These are phyloP conservation scores for Akebia trifoliata DNA, from an alignment of 164 flowering plant genomes.

Conservation along the genomic window DNA sequence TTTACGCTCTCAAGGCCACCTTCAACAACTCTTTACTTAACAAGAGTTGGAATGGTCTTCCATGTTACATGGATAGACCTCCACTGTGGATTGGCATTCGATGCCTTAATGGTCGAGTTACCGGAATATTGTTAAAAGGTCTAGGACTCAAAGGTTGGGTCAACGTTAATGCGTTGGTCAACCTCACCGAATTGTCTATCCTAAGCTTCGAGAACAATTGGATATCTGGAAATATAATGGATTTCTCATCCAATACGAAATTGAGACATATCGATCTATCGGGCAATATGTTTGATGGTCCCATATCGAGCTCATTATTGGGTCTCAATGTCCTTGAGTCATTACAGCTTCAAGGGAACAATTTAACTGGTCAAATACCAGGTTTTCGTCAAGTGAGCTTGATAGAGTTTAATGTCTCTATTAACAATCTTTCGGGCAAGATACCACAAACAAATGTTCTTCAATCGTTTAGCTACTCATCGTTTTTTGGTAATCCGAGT, in stretches of 20 bases:
- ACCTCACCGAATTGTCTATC: constrained; percentile 26
- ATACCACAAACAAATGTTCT: constrained; percentile 35
- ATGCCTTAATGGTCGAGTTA: constrained; percentile 37
- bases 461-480: constrained; percentile 21
- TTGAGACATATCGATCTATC: constrained; percentile 39
- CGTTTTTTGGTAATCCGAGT: constrained; percentile 26
- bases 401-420: constrained; percentile 40
- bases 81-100: constrained; percentile 38
- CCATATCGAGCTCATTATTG: constrained; percentile 30
- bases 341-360: constrained; percentile 41
- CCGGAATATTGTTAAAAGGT: constrained; percentile 25
- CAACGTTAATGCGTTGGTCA: constrained; percentile 23
- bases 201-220: constrained; percentile 44
- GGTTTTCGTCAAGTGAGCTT: constrained; percentile 34
- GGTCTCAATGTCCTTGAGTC: constrained; percentile 23
- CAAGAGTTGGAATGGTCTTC: constrained; percentile 36
- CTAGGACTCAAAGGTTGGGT: constrained; percentile 33
- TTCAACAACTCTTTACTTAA: constrained; percentile 35
- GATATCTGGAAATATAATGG: constrained; percentile 31
- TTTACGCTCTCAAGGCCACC: constrained; percentile 26
- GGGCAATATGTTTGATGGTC: constrained; percentile 35
- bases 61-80: constrained; percentile 21
- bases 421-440: constrained; percentile 39
- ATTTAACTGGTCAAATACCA: constrained; percentile 36
- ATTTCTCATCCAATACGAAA: constrained; percentile 35